A percentile compares a stretch with the other conserved stretches of the same genome.
phyloP scores from a whole-genome alignment of 345 rosid species.

The Citrus glauca region DNA sequence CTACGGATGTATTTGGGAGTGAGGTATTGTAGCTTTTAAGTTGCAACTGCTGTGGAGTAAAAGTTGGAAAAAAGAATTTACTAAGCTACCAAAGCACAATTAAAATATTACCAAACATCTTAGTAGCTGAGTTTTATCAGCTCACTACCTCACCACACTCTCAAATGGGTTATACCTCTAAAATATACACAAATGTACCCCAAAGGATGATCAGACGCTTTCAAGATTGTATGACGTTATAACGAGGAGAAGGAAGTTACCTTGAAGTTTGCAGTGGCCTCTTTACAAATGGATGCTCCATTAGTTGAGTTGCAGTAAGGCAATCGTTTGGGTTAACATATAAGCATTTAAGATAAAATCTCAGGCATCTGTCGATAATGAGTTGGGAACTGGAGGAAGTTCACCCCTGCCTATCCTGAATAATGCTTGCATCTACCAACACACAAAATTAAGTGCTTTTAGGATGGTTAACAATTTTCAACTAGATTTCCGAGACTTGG shows the following conservation, averaged over 20 bases:
- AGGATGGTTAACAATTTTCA: no score
- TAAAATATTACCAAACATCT: no score
- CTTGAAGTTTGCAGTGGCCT: slow-evolving; percentile 34
- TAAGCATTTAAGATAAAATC: slow-evolving; percentile 62
- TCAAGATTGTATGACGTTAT: neutral
- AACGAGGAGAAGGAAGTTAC: slow-evolving; percentile 40
- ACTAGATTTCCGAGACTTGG: no score
- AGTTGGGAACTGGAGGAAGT: slow-evolving; percentile 52
- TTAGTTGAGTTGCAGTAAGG: slow-evolving; percentile 50
- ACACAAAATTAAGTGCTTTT: no score
- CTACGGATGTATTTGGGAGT: neutral
- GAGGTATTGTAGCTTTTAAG: no score
- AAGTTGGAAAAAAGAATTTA: no score
- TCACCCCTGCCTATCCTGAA: slow-evolving; percentile 59
- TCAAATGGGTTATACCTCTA: neutral
- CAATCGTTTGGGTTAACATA: slow-evolving; percentile 60
- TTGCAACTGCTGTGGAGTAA: no score
- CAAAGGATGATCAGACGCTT: neutral
- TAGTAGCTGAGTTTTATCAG: no score
- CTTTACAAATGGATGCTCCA: neutral
- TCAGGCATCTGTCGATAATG: slow-evolving; percentile 51
- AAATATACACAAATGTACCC: no score
- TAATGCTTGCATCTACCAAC: slow-evolving; percentile 59
- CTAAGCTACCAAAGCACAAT: no score
- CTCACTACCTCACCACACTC: no score